Conservation (phyloP, 192 early-diverging fungal genomes). For the Coemansia sp. region DNA sequence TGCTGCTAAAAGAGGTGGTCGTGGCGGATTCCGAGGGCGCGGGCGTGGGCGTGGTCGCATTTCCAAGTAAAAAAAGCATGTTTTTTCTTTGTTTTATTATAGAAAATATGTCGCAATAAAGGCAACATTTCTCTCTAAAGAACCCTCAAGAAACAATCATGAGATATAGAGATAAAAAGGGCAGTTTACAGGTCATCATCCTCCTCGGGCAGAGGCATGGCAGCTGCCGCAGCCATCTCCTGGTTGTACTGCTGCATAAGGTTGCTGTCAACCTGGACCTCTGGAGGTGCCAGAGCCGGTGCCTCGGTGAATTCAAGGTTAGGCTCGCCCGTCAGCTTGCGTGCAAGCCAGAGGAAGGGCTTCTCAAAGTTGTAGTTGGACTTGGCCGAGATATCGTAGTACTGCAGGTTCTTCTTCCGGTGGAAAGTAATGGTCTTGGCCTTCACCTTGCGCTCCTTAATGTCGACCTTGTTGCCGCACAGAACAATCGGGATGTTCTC, state of each 20-base stretch:
- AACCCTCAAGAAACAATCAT: constrained; percentile 2
- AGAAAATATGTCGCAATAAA: background rate
- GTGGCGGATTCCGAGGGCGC: constrained; percentile 29
- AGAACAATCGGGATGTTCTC: constrained; percentile 99
- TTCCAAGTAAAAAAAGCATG: background rate
- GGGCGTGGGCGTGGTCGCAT: constrained; percentile 23
- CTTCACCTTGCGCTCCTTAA: constrained; percentile 99
- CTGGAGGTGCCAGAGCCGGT: constrained; percentile 93
- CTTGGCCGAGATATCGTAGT: constrained; percentile 99
- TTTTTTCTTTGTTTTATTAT: constrained; percentile 2
- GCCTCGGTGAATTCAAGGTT: constrained; percentile 96
- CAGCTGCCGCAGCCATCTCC: constrained; percentile 76
- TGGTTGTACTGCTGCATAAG: constrained; percentile 76
- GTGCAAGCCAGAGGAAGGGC: constrained; percentile 99
- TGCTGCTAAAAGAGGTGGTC: constrained; percentile 5
- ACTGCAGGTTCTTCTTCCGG: constrained; percentile 99
- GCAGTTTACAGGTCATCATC: constrained; percentile 61
- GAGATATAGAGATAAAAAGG: constrained; percentile 2
- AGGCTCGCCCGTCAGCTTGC: constrained; percentile 93
- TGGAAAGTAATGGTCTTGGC: constrained; percentile 99
- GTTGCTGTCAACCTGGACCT: constrained; percentile 78
- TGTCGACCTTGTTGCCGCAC: constrained; percentile 99
- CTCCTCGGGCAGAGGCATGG: constrained; percentile 82
- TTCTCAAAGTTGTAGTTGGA: constrained; percentile 99
- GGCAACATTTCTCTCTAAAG: background rate